These are phyloP conservation scores for Holtermanniella nyarrowii DNA, from an alignment of 768 basidiomycete species.

Conservation along the genomic window DNA sequence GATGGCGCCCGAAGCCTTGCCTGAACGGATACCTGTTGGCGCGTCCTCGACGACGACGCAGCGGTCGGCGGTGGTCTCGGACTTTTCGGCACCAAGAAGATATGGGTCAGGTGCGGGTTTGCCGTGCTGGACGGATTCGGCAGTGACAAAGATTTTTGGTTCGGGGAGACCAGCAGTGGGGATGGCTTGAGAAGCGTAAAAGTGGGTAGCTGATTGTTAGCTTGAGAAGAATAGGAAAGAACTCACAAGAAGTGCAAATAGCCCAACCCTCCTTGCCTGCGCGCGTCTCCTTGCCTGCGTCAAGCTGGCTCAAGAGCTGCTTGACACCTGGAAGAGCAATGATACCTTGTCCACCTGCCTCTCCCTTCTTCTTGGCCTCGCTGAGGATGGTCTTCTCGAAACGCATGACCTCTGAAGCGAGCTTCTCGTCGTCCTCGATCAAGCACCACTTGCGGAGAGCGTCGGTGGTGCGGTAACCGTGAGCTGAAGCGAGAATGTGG, in stretches of 20 bases:
- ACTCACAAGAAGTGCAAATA: slow-evolving; percentile 68
- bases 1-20: slow-evolving; percentile 59
- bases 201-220: slow-evolving; percentile 54
- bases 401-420: slow-evolving; percentile 52
- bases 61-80: slow-evolving; percentile 51
- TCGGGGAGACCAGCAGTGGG: slow-evolving; percentile 54
- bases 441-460: slow-evolving; percentile 63
- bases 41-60: slow-evolving; percentile 79
- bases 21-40: slow-evolving; percentile 66
- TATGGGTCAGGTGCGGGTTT: slow-evolving; percentile 86
- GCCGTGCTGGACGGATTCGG: slow-evolving; percentile 63
- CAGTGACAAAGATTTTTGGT: slow-evolving; percentile 55
- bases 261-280: slow-evolving; percentile 60
- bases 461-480: slow-evolving; percentile 68
- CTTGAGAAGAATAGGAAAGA: neutral
- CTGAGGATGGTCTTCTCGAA: slow-evolving; percentile 51
- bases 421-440: slow-evolving; percentile 42
- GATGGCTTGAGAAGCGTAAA: slow-evolving; percentile 64
- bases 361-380: slow-evolving; percentile 51
- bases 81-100: slow-evolving; percentile 55
- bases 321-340: slow-evolving; percentile 57
- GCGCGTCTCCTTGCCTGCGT: slow-evolving; percentile 21
- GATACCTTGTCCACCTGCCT: slow-evolving; percentile 47
- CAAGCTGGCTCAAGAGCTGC: slow-evolving; percentile 33
- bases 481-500: slow-evolving; percentile 47